Percentiles rank a stretch among this genome's conserved stretches.
Evolutionary conservation across 1,284 basidiomycete species (phyloP).

Genomic region (Leucoagaricus sp.): DNA sequence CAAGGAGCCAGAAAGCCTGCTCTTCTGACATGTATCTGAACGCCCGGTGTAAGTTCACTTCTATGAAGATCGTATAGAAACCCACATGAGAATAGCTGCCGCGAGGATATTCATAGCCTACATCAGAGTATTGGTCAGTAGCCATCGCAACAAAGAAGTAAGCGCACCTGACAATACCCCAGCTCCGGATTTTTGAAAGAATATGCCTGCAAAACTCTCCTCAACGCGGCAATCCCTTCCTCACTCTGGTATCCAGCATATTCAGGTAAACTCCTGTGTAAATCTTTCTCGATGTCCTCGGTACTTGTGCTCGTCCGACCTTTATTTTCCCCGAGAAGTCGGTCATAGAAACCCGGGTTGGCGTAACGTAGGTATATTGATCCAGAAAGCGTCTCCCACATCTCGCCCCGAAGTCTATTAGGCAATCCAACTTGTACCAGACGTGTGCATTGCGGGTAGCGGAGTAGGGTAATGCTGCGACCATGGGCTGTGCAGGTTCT

Average conservation of each 20-base stretch:
- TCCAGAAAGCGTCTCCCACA: constrained; percentile 98
- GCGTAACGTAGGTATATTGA: constrained; percentile 90
- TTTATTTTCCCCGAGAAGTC: constrained; percentile 77
- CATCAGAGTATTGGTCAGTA: constrained; percentile 20
- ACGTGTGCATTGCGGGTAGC: constrained; percentile 96
- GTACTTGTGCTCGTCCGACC: constrained; percentile 88
- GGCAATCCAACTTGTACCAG: constrained; percentile 97
- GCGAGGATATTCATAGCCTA: constrained; percentile 94
- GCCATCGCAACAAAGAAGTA: background rate
- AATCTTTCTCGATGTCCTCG: constrained; percentile 99
- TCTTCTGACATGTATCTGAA: constrained; percentile 97
- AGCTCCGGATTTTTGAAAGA: constrained; percentile 96
- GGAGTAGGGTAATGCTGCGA: constrained; percentile 87
- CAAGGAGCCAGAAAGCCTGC: constrained; percentile 97
- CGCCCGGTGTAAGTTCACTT: constrained; percentile 20
- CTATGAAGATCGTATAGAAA: constrained; percentile 6
- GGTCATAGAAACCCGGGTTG: constrained; percentile 86
- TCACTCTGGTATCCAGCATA: constrained; percentile 93
- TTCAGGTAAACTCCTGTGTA: constrained; percentile 93
- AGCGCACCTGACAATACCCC: constrained; percentile 77
- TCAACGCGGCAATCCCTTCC: constrained; percentile 81
- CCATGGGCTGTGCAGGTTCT: constrained; percentile 62
- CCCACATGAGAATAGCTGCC: constrained; percentile 88
- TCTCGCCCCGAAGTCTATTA: constrained; percentile 92
- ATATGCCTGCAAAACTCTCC: constrained; percentile 94